A percentile compares a stretch with the other conserved stretches of the same genome.
phyloP scores from a whole-genome alignment of 345 rosid species.

The Eucalyptus leucophloia region DNA sequence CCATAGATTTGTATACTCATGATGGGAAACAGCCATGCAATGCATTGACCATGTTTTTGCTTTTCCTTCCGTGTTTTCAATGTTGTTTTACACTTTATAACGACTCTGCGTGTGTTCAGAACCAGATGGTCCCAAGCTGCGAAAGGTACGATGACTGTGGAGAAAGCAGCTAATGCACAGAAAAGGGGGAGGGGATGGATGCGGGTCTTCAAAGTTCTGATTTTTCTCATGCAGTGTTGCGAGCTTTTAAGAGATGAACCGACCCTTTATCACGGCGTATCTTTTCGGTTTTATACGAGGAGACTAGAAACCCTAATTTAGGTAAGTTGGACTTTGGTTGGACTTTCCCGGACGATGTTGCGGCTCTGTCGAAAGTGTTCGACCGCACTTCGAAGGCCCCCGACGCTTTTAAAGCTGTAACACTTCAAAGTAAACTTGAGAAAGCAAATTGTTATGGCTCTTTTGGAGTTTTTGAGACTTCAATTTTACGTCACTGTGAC shows the following conservation, averaged over 20 bases:
- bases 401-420: not conserved
- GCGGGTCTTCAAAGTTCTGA: not conserved
- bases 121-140: not conserved
- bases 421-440: not conserved
- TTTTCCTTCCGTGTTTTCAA: not conserved
- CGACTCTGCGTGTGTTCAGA: not conserved
- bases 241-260: not conserved
- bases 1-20: not conserved
- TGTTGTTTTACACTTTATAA: not conserved
- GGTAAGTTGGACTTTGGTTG: not conserved
- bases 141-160: not conserved
- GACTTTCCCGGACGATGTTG: not conserved
- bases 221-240: not conserved
- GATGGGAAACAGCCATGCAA: not conserved
- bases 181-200: not conserved
- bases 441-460: not conserved
- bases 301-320: not conserved
- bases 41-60: not conserved
- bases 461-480: not conserved
- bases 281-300: not conserved
- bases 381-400: not conserved
- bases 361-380: not conserved
- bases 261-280: not conserved
- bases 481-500: not conserved
- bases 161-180: not conserved